Evolutionary conservation across 306 rosid genomes (phyloP), one percentile per base, ranked within the genome.

Genomic region (Ziziphus jujuba): DNA sequence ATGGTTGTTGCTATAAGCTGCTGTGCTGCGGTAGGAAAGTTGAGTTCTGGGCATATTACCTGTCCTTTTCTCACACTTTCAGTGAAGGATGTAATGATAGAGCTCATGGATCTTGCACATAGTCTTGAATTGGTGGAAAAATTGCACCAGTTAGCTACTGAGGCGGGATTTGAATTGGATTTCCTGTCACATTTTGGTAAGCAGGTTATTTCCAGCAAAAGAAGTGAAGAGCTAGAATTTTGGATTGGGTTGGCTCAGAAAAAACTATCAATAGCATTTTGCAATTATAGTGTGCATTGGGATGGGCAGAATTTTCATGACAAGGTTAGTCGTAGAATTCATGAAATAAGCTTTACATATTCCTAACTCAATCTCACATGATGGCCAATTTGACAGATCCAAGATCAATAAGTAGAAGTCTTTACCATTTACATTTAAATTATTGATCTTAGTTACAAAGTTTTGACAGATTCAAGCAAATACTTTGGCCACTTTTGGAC

Each of bases 171-270:
- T 57, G 86, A 88, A 69, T 11, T 9, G 65, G 79, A 81, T 52
- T 81, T 85, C 56, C 79, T 88, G 75, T 57, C 65, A 62, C 87
- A 88, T 83, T 85, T 85, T 62, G 95, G 91, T 60, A 75, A 61
- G 67, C 81, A 81, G 73, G 64, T 85, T 70, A 70, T 85, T 73
- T 81, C 84, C 50, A 77, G 64, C 51, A 88, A 72, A 72, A 83
- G 66, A 77, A 80, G 72, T 49, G 91, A 88, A 79, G 87, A 88
- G 59, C 75, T 83, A 14, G 91, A 83, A 63, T 83, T 85, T 81
- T 85, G 91, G 91, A 81, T 85, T 50, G 89, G 89, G 34, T 79
- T 88, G 85, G 91, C 89, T 45, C 77, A 85, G 69, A 72, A 68
- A 73, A 85, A 83, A 77, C 84, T 88, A 44, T 63, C 79, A 61